Conservation (phyloP, 2,329 filamentous ascomycete genomes). For the Epicoccum nigrum region DNA sequence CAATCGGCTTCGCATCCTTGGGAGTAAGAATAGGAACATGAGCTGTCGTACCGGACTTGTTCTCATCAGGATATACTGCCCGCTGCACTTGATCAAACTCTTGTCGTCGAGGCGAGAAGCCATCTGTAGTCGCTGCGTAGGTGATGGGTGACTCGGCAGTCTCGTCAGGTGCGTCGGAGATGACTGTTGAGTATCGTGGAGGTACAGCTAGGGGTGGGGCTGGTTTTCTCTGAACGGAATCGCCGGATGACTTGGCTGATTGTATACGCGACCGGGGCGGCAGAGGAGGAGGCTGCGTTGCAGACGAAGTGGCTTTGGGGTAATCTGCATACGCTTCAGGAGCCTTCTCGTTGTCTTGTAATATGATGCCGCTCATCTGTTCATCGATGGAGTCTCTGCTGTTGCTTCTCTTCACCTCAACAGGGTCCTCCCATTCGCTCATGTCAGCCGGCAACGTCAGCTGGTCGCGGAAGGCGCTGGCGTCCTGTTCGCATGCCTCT, state of each 20-base stretch:
- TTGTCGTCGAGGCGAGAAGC: slow-evolving; percentile 42
- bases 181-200: slow-evolving; percentile 53
- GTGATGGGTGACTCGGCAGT: slow-evolving; percentile 48
- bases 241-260: slow-evolving; percentile 36
- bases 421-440: slow-evolving; percentile 57
- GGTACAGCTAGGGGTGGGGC: slow-evolving; percentile 50
- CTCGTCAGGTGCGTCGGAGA: slow-evolving; percentile 46
- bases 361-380: slow-evolving; percentile 50
- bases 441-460: slow-evolving; percentile 49
- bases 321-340: slow-evolving; percentile 24
- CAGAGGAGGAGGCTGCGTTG: slow-evolving; percentile 42
- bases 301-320: slow-evolving; percentile 15
- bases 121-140: slow-evolving; percentile 49
- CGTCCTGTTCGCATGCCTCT: slow-evolving; percentile 50
- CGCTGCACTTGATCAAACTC: slow-evolving; percentile 21
- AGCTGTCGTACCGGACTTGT: slow-evolving; percentile 48
- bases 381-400: slow-evolving; percentile 40
- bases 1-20: slow-evolving; percentile 18
- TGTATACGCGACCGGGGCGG: slow-evolving; percentile 44
- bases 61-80: slow-evolving; percentile 38
- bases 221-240: slow-evolving; percentile 50
- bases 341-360: slow-evolving; percentile 50
- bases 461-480: slow-evolving; percentile 47
- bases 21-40: slow-evolving; percentile 31
- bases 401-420: slow-evolving; percentile 42